Evolutionary conservation across 1,284 basidiomycete species (phyloP).

Genomic region (Ustilago bromivora): DNA sequence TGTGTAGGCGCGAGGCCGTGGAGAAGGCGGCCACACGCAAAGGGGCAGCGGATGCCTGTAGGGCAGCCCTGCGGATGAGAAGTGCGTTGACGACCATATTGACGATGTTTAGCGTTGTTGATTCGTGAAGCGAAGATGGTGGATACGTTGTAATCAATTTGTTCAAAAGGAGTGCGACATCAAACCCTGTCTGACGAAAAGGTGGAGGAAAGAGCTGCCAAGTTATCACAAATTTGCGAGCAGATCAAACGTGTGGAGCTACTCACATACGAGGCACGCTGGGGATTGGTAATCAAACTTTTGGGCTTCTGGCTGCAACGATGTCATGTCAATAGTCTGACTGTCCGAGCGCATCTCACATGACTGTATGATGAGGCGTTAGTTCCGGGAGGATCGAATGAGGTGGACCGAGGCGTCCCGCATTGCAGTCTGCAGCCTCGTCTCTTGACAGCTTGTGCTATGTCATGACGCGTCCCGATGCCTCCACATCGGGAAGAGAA

Average conservation of each 20-base stretch:
- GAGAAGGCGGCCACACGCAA: slow-evolving; percentile 18
- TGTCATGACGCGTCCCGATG: slow-evolving; percentile 50
- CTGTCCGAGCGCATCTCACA: slow-evolving; percentile 26
- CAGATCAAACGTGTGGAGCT: neutral
- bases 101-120: neutral
- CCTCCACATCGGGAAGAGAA: neutral
- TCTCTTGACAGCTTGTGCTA: slow-evolving; percentile 12
- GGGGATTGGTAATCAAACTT: slow-evolving; percentile 24
- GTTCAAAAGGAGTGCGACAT: neutral
- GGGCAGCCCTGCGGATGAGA: slow-evolving; percentile 17
- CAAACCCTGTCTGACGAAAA: neutral
- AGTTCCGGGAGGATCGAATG: slow-evolving; percentile 8
- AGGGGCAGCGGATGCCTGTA: slow-evolving; percentile 12
- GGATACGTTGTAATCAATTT: neutral
- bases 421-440: neutral
- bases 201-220: neutral
- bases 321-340: slow-evolving; percentile 22
- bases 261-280: neutral
- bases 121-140: neutral
- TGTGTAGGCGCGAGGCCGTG: slow-evolving; percentile 14
- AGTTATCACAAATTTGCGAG: neutral
- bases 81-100: slow-evolving; percentile 21
- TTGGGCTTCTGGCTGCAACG: neutral
- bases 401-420: neutral
- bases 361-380: neutral